phyloP scores from a whole-genome alignment of 2,329 filamentous ascomycete genomes.

The Fusarium illudens region DNA sequence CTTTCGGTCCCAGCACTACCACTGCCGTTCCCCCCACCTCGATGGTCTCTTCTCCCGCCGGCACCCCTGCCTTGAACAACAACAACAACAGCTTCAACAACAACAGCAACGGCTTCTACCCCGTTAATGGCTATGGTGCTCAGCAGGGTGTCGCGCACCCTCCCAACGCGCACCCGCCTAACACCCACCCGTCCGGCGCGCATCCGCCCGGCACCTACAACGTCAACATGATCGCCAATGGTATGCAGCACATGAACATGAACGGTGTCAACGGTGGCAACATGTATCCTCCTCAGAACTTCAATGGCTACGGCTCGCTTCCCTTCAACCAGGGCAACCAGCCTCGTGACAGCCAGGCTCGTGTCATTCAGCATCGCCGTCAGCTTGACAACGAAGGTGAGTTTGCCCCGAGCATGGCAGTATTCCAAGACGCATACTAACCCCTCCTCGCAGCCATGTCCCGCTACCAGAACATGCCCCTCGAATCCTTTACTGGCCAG shows the following conservation, averaged over 20 bases:
- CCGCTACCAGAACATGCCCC: slow-evolving; percentile 82
- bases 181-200: no score
- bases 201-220: slow-evolving; percentile 44
- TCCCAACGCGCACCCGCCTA: no score
- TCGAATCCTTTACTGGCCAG: slow-evolving; percentile 82
- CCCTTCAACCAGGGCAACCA: slow-evolving; percentile 61
- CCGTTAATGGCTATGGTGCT: slow-evolving; percentile 42
- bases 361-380: slow-evolving; percentile 78
- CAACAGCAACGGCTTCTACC: slow-evolving; percentile 46
- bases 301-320: slow-evolving; percentile 62
- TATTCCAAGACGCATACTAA: slow-evolving; percentile 41
- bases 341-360: slow-evolving; percentile 77
- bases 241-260: slow-evolving; percentile 73
- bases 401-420: slow-evolving; percentile 12
- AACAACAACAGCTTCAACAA: slow-evolving; percentile 42
- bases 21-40: slow-evolving; percentile 43
- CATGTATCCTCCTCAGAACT: slow-evolving; percentile 66
- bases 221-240: slow-evolving; percentile 66
- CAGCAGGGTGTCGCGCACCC: slow-evolving; percentile 42
- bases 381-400: slow-evolving; percentile 76
- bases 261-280: slow-evolving; percentile 52
- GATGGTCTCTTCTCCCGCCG: slow-evolving; percentile 38
- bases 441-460: slow-evolving; percentile 64
- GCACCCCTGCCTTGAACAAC: slow-evolving; percentile 37
- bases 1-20: slow-evolving; percentile 73